These are phyloP conservation scores for Marasmius fiardii DNA, from an alignment of 1,284 basidiomycete genomes.

Conservation along the genomic window DNA sequence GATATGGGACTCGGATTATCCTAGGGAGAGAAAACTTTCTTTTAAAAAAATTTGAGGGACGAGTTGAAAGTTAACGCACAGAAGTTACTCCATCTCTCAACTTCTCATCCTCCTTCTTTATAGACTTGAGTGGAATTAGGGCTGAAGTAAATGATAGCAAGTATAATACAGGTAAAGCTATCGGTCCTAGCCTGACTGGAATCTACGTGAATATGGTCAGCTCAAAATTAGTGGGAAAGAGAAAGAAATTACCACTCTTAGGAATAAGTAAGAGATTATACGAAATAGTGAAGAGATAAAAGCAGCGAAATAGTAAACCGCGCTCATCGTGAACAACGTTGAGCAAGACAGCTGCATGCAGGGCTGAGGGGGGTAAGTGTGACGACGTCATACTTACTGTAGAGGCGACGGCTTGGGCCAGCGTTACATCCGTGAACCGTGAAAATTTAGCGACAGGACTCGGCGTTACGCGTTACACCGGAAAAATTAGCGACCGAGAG, in stretches of 20 bases:
- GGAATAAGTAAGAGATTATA: slow-evolving; percentile 34
- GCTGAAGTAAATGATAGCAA: slow-evolving; percentile 25
- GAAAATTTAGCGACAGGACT: no score
- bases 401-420: no score
- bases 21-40: not conserved
- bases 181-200: slow-evolving; percentile 28
- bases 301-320: slow-evolving; percentile 4
- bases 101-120: not conserved
- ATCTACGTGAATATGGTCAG: slow-evolving; percentile 22
- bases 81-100: not conserved
- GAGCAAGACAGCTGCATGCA: no score
- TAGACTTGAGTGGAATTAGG: slow-evolving; percentile 16
- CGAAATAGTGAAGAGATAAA: slow-evolving; percentile 36
- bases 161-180: slow-evolving; percentile 23
- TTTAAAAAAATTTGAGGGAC: not conserved
- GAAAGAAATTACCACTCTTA: slow-evolving; percentile 30
- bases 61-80: not conserved
- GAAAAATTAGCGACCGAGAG: no score
- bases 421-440: no score
- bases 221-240: not conserved
- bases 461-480: no score
- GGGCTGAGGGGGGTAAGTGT: no score
- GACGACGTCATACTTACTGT: no score
- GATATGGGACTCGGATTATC: slow-evolving; percentile 13
- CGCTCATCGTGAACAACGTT: not conserved